Conservation (phyloP, 2,329 filamentous ascomycete species). For the Phialemonium atrogriseum region DNA sequence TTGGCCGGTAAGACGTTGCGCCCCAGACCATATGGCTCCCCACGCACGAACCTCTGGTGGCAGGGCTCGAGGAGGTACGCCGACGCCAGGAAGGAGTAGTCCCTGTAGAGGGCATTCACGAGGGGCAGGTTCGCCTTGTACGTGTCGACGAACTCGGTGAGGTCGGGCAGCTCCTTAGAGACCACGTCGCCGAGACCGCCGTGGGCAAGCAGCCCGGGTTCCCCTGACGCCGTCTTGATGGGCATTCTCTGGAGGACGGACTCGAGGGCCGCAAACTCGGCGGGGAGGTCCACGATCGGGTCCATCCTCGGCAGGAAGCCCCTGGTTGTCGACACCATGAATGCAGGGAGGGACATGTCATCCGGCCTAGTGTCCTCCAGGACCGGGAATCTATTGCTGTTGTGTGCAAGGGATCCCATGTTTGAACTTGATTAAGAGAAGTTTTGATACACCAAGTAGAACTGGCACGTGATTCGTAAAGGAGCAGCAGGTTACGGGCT, state of each 20-base stretch:
- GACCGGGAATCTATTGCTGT: conserved; percentile 43
- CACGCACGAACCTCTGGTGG: conserved; percentile 63
- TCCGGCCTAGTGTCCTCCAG: conserved; percentile 54
- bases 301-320: conserved; percentile 66
- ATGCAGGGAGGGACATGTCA: conserved; percentile 58
- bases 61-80: conserved; percentile 89
- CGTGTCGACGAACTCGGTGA: conserved; percentile 65
- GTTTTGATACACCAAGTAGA: background rate
- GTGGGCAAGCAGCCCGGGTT: conserved; percentile 67
- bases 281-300: conserved; percentile 55
- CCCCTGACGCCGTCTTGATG: conserved; percentile 64
- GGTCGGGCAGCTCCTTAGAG: conserved; percentile 64
- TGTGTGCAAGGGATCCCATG: conserved; percentile 32
- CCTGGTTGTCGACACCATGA: conserved; percentile 69
- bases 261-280: conserved; percentile 65
- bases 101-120: conserved; percentile 80
- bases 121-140: conserved; percentile 65
- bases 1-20: conserved; percentile 63
- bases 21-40: conserved; percentile 70
- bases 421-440: conserved; percentile 6
- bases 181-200: conserved; percentile 70
- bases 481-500: background rate
- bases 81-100: conserved; percentile 86
- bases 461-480: background rate
- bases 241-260: conserved; percentile 70